Conservation (phyloP, 148 eudicot genomes). For the Fagopyrum homotropicum region DNA sequence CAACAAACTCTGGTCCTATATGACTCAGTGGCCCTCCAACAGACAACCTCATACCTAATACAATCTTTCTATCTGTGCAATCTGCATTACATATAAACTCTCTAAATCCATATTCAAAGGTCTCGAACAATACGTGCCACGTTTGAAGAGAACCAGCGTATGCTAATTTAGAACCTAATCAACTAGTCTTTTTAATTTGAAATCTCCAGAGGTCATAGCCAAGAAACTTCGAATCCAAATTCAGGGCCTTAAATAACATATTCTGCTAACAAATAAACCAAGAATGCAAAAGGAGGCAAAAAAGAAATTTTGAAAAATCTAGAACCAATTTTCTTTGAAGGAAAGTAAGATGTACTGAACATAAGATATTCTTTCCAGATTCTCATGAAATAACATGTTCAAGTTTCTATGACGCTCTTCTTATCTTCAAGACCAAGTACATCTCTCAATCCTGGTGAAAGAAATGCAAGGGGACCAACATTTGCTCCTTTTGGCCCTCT, state of each 20-base stretch:
- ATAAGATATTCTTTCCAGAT: background rate
- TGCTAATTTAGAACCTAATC: background rate
- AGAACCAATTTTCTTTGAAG: background rate
- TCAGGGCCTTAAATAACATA: background rate
- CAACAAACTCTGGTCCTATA: too few species aligned
- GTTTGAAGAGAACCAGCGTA: background rate
- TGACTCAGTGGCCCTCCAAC: too few species aligned
- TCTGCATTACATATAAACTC: too few species aligned
- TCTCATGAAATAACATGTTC: background rate
- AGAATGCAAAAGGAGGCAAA: background rate
- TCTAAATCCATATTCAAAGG: background rate
- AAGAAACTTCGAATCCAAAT: background rate
- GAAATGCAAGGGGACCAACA: background rate
- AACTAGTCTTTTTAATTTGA: background rate
- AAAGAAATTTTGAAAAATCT: background rate
- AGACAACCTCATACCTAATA: too few species aligned
- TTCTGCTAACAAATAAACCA: background rate
- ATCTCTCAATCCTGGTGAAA: background rate
- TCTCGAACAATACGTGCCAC: background rate
- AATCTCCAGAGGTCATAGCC: background rate
- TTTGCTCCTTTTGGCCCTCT: constrained; percentile 2
- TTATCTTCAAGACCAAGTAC: background rate
- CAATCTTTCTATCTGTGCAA: too few species aligned
- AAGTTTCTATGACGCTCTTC: background rate
- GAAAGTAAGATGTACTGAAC: background rate